Evolutionary conservation across 176 grass and related monocot genomes (phyloP), one percentile per base, ranked within the genome.

Genomic region (Typha latifolia): DNA sequence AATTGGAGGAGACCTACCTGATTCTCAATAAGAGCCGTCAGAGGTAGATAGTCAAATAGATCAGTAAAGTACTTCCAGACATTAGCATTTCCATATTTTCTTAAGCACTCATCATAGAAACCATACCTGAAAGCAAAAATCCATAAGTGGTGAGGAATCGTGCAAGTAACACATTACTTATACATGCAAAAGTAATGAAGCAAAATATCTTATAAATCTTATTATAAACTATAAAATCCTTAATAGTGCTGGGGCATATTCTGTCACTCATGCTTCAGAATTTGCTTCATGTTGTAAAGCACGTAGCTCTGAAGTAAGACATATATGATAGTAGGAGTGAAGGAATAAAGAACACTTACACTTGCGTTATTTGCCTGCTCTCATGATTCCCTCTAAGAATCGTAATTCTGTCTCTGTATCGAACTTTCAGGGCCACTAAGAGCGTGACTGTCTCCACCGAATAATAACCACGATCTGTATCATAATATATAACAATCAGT

Each of bases 71-170:
- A 90, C 61, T 99, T 99, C 94, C 94, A 99, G 16, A 99, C 94
- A 74, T 93, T 99, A 62, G 94, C 94, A 87, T 99, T 99, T 56
- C 94, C 94, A 64, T 99, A 99, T 62, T 97, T 97, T 92, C 93
- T 84, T 66, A 97, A 82, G 72, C 93, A 97, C 76, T 97, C 93
- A 21, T 97, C 93, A 66, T 97, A 97, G 66, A 97, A 97, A 48
- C 93, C 93, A 62, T 97, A 97, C 67, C 93, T 97, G 85, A 10
- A 84, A 78, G 32, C 75, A 72, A 71, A 67, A 32, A 77, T n/a
- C 56, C 26, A 12, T 43, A 43, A 10, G 7, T 43, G 37, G 9
- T 43, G 37, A 43, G 37, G 8, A 43, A 10, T 43, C 6, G 5
- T 43, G 37, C 37, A 43, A 43, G 7, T 43, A 43, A 43, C 5